These are phyloP conservation scores for Stevia rebaudiana DNA, from an alignment of 140 eudicot genomes.

Conservation along the genomic window DNA sequence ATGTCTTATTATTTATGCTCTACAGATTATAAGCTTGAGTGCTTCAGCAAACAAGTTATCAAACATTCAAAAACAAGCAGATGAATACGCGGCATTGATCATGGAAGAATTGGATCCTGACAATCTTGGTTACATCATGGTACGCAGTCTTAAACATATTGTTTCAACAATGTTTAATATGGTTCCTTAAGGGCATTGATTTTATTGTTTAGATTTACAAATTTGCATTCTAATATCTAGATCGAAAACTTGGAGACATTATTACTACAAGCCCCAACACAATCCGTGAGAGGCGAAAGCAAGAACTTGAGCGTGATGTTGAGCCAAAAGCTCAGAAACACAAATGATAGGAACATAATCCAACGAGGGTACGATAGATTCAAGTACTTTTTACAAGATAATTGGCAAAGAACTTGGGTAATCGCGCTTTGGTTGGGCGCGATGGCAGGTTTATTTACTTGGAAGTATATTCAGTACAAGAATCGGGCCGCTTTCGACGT, in stretches of 20 bases:
- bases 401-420: slow-evolving; percentile 77
- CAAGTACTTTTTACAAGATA: slow-evolving; percentile 49
- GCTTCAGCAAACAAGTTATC: slow-evolving; percentile 85
- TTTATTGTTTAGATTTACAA: too few relatives aligned
- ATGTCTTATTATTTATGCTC: not conserved
- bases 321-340: slow-evolving; percentile 54
- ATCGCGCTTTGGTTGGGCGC: slow-evolving; percentile 57
- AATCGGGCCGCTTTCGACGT: slow-evolving; percentile 46
- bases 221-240: slow-evolving; percentile 27
- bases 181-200: too few relatives aligned
- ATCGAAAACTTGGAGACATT: slow-evolving; percentile 60
- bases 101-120: slow-evolving; percentile 86
- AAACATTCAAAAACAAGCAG: slow-evolving; percentile 78
- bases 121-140: slow-evolving; percentile 72
- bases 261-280: slow-evolving; percentile 51
- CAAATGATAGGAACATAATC: slow-evolving; percentile 21
- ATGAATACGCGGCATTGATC: slow-evolving; percentile 78
- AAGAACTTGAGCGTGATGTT: slow-evolving; percentile 46
- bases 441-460: slow-evolving; percentile 58
- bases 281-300: slow-evolving; percentile 56
- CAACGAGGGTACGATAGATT: slow-evolving; percentile 31
- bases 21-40: slow-evolving; percentile 70
- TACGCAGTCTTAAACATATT: slow-evolving; percentile 14
- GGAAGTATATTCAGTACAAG: slow-evolving; percentile 51
- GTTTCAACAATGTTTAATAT: not conserved